Base-by-base conservation (phyloP, 805 yeast species). In the Candida boleticola region DNA sequence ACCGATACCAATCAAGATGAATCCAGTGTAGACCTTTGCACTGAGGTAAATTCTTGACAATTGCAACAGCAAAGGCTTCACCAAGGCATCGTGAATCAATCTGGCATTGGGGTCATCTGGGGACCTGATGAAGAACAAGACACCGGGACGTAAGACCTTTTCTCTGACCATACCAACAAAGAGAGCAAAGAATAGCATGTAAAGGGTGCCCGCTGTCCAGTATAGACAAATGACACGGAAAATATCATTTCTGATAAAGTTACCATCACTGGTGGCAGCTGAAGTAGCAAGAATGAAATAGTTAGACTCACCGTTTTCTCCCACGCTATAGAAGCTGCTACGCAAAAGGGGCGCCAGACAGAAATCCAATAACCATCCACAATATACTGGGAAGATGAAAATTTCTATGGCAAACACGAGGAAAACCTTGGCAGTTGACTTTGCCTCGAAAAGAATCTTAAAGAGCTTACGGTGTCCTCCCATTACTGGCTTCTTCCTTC, bases 71-170 rank as follows among this genome's bases (percentile, higher is more conserved):
- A 92, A 75, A 0, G 96, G 86, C 50, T 85, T 80, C 44, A 85
- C 83, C 40, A 93, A 63, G 1, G 96, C 93, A 57, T 90, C 96
- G 50, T 89, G 92, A 32, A 92, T 75, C 10, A 93, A 77, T 50
- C 92, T 80, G 36, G 89, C 82, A 52, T 87, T 85, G 30, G 96
- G 96, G 58, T 93, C 97, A 52, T 89, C 97, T 3, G 97, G 96
- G 18, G 96, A 89, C 52, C 96, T 77, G 46, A 93, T 85, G 66
- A 93, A 93, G 60, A 81, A 93, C 36, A 93, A 69, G 6, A 88
- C 96, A 10, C 99, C 99, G 0, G 85, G 83, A 42, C 99, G 76
- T 44, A 92, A 73, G 30, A 89, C 80, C 45, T 70, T 64, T 35
- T 76, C 67, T 47, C 99, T 74, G 17, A 83, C 75, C 89, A 89